phyloP scores from a whole-genome alignment of 352 stramenopile species.

The Phytophthora pistaciae region DNA sequence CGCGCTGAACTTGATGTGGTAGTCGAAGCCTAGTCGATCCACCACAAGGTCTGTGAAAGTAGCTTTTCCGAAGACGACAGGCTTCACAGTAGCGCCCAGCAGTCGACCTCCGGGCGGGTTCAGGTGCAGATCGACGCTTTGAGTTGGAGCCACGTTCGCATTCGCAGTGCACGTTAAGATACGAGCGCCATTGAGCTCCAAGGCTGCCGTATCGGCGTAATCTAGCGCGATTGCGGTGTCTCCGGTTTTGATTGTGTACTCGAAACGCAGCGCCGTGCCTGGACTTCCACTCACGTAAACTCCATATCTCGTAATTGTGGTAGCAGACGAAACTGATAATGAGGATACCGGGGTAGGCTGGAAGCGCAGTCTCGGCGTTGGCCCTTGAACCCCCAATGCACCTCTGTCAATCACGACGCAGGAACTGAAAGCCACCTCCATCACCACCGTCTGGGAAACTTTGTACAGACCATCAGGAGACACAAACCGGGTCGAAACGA shows the following conservation, averaged over 20 bases:
- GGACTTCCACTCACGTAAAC: constrained; percentile 66
- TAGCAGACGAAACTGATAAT: constrained; percentile 26
- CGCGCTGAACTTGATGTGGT: constrained; percentile 67
- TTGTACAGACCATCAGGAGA: constrained; percentile 72
- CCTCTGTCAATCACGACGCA: constrained; percentile 64
- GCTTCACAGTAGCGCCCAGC: constrained; percentile 45
- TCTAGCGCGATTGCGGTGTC: constrained; percentile 74
- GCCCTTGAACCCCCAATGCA: constrained; percentile 24
- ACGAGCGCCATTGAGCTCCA: constrained; percentile 73
- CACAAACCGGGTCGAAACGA: constrained; percentile 60
- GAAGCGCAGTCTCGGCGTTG: constrained; percentile 60
- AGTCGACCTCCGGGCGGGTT: constrained; percentile 79
- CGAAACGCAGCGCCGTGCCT: constrained; percentile 62
- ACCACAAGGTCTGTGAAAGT: constrained; percentile 80
- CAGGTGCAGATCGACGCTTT: constrained; percentile 75
- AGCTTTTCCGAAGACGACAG: constrained; percentile 67
- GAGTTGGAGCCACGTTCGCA: constrained; percentile 39
- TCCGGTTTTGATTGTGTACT: constrained; percentile 80
- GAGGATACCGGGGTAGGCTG: constrained; percentile 51
- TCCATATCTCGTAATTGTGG: constrained; percentile 67
- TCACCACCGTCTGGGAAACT: constrained; percentile 62
- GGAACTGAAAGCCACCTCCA: constrained; percentile 74
- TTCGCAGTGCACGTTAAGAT: constrained; percentile 75
- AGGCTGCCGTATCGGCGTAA: constrained; percentile 61
- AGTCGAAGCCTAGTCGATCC: constrained; percentile 75